Conservation (phyloP, 2,329 filamentous ascomycete species). For the Trichoderma arundinaceum region DNA sequence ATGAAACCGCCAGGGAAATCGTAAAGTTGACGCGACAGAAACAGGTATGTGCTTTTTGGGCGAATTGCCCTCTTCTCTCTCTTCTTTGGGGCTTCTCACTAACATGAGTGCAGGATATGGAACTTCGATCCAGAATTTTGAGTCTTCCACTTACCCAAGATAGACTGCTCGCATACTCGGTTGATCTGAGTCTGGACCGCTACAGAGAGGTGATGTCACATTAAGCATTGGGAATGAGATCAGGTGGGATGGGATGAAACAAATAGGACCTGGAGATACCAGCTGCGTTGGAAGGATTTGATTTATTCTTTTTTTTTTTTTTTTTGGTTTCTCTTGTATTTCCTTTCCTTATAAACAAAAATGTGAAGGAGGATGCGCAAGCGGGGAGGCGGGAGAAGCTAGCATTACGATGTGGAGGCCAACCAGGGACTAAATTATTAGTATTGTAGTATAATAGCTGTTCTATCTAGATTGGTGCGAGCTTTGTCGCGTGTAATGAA, state of each 20-base stretch:
- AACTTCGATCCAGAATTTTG: constrained; percentile 54
- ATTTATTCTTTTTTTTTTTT: neutral
- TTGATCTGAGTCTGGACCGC: constrained; percentile 71
- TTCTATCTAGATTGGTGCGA: constrained; percentile 15
- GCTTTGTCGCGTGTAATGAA: constrained; percentile 7
- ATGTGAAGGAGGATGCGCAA: constrained; percentile 4
- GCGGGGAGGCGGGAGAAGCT: neutral
- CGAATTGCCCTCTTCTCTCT: neutral
- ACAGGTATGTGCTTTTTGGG: constrained; percentile 54
- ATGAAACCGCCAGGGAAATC: constrained; percentile 70
- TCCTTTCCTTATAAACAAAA: neutral
- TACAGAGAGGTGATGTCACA: constrained; percentile 68
- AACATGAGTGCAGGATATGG: constrained; percentile 42
- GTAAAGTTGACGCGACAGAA: constrained; percentile 60
- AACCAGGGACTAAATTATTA: neutral
- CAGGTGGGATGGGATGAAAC: neutral
- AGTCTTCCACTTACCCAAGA: constrained; percentile 74
- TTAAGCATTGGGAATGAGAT: constrained; percentile 33
- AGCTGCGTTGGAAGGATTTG: constrained; percentile 17
- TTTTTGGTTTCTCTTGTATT: neutral
- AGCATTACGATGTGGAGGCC: neutral
- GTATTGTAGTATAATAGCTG: constrained; percentile 30
- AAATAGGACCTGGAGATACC: constrained; percentile 10
- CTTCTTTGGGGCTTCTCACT: neutral
- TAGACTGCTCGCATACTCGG: constrained; percentile 71